Evolutionary conservation across 108 stramenopile genomes (phyloP).

Genomic region (Nitzschia sp.): DNA sequence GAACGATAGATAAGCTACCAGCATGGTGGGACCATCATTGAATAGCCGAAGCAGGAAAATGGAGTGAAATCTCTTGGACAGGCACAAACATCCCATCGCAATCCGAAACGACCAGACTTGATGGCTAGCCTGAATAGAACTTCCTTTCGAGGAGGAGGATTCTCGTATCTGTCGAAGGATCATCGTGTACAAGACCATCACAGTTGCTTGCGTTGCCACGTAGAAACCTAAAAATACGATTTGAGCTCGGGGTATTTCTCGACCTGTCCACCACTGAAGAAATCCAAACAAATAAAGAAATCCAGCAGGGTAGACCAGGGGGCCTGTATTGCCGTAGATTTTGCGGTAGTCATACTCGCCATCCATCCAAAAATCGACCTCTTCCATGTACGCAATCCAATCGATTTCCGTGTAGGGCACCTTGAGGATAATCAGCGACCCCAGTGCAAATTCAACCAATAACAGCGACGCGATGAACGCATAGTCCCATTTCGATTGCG

Average conservation of each 20-base stretch:
- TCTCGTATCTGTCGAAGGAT: constrained; percentile 26
- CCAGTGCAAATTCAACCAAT: constrained; percentile 51
- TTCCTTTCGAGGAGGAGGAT: background rate
- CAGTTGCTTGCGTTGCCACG: constrained; percentile 59
- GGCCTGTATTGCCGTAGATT: constrained; percentile 92
- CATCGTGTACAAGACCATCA: constrained; percentile 73
- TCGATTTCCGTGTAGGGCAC: constrained; percentile 98
- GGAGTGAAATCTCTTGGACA: constrained; percentile 92
- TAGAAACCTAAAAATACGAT: constrained; percentile 83
- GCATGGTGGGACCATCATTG: constrained; percentile 95
- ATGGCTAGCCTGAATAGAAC: constrained; percentile 23
- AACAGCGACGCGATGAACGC: constrained; percentile 46
- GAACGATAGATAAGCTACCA: constrained; percentile 77
- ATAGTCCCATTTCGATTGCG: constrained; percentile 39
- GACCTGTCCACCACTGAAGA: constrained; percentile 65
- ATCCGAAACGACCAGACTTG: constrained; percentile 71
- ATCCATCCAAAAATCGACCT: constrained; percentile 73
- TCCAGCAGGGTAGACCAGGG: constrained; percentile 97
- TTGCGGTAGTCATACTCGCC: constrained; percentile 91
- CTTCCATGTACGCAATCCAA: constrained; percentile 98
- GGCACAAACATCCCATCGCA: constrained; percentile 70
- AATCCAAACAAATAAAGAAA: constrained; percentile 90
- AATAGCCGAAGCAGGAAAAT: constrained; percentile 96
- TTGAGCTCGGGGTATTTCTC: constrained; percentile 81
- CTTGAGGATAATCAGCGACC: constrained; percentile 57